Evolutionary conservation across 2,329 filamentous ascomycete species (phyloP).

Genomic region (Verticillium isaacii): DNA sequence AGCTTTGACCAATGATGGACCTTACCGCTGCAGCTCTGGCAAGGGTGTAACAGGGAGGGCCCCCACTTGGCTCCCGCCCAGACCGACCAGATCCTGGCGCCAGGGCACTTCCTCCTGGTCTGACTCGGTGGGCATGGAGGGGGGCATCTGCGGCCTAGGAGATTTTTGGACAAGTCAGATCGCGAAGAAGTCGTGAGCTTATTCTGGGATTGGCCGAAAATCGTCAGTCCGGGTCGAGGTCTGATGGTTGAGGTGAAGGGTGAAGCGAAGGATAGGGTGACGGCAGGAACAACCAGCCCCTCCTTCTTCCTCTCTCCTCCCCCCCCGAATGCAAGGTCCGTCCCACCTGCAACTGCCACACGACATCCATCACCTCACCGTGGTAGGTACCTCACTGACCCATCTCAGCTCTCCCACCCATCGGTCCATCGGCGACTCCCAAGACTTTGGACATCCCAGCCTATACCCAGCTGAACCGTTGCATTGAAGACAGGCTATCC

Average conservation of each 20-base stretch:
- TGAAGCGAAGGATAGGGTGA: neutral
- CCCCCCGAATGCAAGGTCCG: neutral
- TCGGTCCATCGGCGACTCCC: neutral
- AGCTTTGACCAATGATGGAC: slow-evolving; percentile 25
- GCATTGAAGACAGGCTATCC: neutral
- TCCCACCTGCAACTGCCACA: neutral
- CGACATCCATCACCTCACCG: neutral
- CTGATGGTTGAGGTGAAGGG: neutral
- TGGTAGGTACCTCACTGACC: no score
- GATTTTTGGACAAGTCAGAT: neutral
- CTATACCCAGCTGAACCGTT: slow-evolving; percentile 2
- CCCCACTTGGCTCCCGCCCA: neutral
- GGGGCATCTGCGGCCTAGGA: neutral
- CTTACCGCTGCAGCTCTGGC: slow-evolving; percentile 19
- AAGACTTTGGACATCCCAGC: neutral
- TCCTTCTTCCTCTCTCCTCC: neutral
- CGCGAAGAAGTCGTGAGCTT: neutral
- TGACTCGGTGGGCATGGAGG: neutral
- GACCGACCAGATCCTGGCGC: neutral
- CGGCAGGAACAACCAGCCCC: neutral
- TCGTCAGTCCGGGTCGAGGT: neutral
- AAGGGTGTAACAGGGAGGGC: slow-evolving; percentile 5
- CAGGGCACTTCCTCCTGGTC: neutral
- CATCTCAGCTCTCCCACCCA: no score
- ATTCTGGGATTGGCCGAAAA: neutral